These are phyloP conservation scores for Thraustochytrium sp. DNA, from an alignment of 352 stramenopile genomes.

Conservation along the genomic window DNA sequence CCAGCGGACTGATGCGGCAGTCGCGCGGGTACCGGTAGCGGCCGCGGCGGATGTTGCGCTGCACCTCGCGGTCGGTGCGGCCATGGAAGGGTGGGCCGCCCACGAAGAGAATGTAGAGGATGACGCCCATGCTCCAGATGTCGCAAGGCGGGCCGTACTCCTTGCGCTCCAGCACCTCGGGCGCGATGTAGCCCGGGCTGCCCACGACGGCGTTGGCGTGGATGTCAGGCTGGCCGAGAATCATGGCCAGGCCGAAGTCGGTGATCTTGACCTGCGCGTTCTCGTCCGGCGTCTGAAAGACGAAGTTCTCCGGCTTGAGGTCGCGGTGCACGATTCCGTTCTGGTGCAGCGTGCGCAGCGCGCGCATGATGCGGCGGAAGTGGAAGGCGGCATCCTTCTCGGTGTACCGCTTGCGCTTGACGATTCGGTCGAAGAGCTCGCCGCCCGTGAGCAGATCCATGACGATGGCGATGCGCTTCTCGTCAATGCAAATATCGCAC, in stretches of 20 bases:
- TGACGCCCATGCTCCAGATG: slow-evolving; percentile 54
- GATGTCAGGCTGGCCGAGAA: slow-evolving; percentile 83
- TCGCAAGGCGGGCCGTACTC: slow-evolving; percentile 51
- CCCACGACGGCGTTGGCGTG: slow-evolving; percentile 66
- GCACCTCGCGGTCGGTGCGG: slow-evolving; percentile 57
- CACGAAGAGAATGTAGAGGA: slow-evolving; percentile 54
- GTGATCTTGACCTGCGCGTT: slow-evolving; percentile 67
- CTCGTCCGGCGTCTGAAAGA: slow-evolving; percentile 40
- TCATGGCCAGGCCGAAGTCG: slow-evolving; percentile 83
- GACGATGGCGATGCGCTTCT: slow-evolving; percentile 1
- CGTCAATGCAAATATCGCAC: slow-evolving; percentile 2
- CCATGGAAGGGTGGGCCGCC: slow-evolving; percentile 51
- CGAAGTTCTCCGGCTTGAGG: slow-evolving; percentile 44
- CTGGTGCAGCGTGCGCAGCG: slow-evolving; percentile 1
- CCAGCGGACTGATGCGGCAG: slow-evolving; percentile 32
- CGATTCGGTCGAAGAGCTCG: slow-evolving; percentile 41
- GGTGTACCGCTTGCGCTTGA: slow-evolving; percentile 19
- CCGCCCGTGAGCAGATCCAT: slow-evolving; percentile 38
- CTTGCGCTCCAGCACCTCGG: slow-evolving; percentile 50
- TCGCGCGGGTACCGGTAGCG: slow-evolving; percentile 68
- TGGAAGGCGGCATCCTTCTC: slow-evolving; percentile 44
- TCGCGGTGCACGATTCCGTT: slow-evolving; percentile 42
- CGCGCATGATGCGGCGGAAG: slow-evolving; percentile 36
- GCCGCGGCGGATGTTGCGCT: slow-evolving; percentile 72
- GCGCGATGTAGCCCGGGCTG: slow-evolving; percentile 54